Conservation (phyloP, 768 basidiomycete species). For the Lactarius tabidus region DNA sequence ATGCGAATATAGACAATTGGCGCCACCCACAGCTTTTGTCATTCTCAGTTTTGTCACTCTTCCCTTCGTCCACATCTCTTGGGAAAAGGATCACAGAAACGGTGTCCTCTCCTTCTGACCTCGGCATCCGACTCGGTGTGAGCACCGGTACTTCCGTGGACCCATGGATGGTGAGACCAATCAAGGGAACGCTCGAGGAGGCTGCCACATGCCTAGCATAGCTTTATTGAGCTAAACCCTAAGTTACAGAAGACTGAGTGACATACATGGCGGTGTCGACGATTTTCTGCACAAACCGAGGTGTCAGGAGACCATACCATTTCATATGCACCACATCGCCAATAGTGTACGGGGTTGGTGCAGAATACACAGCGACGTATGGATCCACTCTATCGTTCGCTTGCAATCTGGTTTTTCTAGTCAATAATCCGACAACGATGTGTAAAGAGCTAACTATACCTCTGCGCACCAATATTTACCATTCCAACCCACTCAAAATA, state of each 20-base stretch:
- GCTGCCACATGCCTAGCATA: constrained; percentile 3
- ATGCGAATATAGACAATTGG: neutral
- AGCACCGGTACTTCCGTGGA: constrained; percentile 45
- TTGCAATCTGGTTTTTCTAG: constrained; percentile 41
- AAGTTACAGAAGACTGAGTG: neutral
- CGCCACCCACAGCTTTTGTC: neutral
- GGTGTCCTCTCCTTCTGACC: constrained; percentile 51
- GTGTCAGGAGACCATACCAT: constrained; percentile 58
- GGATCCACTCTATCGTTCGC: constrained; percentile 65
- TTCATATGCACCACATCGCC: constrained; percentile 50
- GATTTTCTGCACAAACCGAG: constrained; percentile 49
- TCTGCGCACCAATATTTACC: constrained; percentile 60
- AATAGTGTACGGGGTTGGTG: constrained; percentile 43
- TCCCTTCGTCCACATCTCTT: neutral
- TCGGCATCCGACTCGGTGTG: constrained; percentile 40
- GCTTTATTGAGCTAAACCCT: neutral
- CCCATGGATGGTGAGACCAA: constrained; percentile 44
- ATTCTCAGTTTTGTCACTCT: neutral
- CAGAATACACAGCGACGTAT: constrained; percentile 62
- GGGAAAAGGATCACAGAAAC: constrained; percentile 37
- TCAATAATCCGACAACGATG: neutral
- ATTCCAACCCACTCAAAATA: constrained; percentile 76
- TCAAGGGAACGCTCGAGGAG: constrained; percentile 33
- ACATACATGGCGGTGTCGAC: constrained; percentile 45
- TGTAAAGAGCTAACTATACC: constrained; percentile 38